These are phyloP conservation scores for Tylopilus subfusipes DNA, from an alignment of 768 basidiomycete genomes.

Conservation along the genomic window DNA sequence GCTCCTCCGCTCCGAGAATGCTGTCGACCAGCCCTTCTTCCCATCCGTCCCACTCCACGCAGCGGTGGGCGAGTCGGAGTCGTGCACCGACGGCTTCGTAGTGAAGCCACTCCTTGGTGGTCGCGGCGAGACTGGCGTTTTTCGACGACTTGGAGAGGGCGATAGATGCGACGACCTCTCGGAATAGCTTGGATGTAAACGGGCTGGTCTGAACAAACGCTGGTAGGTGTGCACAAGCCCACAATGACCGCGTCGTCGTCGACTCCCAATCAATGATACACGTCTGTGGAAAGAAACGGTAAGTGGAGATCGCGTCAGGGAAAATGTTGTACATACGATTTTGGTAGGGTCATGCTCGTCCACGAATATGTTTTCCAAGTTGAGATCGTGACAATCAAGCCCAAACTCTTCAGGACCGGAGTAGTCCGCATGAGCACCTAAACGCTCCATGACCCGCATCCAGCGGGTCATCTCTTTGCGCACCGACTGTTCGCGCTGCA, in stretches of 20 bases:
- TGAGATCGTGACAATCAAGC: slow-evolving; percentile 82
- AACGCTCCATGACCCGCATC: slow-evolving; percentile 61
- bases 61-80: slow-evolving; percentile 74
- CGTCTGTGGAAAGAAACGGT: slow-evolving; percentile 44
- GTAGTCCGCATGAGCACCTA: slow-evolving; percentile 36
- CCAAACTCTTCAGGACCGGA: slow-evolving; percentile 59
- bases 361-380: slow-evolving; percentile 82
- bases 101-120: slow-evolving; percentile 70
- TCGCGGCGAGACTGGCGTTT: slow-evolving; percentile 35
- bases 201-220: slow-evolving; percentile 76
- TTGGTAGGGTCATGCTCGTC: slow-evolving; percentile 61
- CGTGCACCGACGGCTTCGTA: slow-evolving; percentile 64
- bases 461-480: slow-evolving; percentile 70
- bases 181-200: slow-evolving; percentile 70
- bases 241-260: slow-evolving; percentile 81
- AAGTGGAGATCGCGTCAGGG: not conserved
- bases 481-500: slow-evolving; percentile 59
- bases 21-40: slow-evolving; percentile 78
- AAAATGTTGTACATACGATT: slow-evolving; percentile 51
- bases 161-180: slow-evolving; percentile 55
- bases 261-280: slow-evolving; percentile 91
- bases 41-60: slow-evolving; percentile 89
- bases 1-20: slow-evolving; percentile 69
- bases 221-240: slow-evolving; percentile 81
- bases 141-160: slow-evolving; percentile 23